Evolutionary conservation across 768 basidiomycete genomes (phyloP).

Genomic region (Melanogaster broomeanus): DNA sequence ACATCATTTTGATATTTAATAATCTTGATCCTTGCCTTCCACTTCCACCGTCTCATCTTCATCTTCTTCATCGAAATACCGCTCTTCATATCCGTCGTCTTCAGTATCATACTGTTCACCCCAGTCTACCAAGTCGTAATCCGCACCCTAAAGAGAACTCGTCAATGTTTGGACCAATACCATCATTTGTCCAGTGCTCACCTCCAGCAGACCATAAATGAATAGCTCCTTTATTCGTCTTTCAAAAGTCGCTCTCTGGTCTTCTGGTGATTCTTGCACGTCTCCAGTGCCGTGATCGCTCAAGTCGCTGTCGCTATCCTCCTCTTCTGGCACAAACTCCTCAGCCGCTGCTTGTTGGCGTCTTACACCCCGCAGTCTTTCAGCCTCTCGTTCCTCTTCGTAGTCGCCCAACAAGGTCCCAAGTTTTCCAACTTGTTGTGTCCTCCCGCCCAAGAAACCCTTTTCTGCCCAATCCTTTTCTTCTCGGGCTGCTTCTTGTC

Average conservation of each 20-base stretch:
- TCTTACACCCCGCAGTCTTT: constrained; percentile 52
- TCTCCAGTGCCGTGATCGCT: constrained; percentile 26
- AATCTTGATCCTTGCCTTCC: neutral
- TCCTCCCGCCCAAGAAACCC: constrained; percentile 57
- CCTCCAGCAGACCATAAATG: constrained; percentile 76
- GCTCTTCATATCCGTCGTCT: constrained; percentile 64
- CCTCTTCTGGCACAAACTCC: constrained; percentile 67
- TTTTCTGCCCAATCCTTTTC: constrained; percentile 70
- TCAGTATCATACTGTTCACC: constrained; percentile 65
- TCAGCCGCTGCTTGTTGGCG: constrained; percentile 39
- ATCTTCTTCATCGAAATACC: constrained; percentile 72
- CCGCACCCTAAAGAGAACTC: constrained; percentile 48
- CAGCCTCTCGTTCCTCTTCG: constrained; percentile 77
- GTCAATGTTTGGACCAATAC: neutral
- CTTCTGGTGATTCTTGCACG: constrained; percentile 50
- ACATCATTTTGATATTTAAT: no score
- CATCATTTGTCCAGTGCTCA: constrained; percentile 32
- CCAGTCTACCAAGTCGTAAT: constrained; percentile 78
- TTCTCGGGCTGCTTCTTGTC: constrained; percentile 56
- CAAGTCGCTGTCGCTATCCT: constrained; percentile 52
- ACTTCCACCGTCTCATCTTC: constrained; percentile 5
- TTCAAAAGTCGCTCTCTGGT: constrained; percentile 54
- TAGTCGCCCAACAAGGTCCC: constrained; percentile 66
- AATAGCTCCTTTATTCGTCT: constrained; percentile 66
- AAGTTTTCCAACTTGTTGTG: constrained; percentile 68